phyloP scores from a whole-genome alignment of 106 monocot genomes.

The Dioscorea dumetorum region DNA sequence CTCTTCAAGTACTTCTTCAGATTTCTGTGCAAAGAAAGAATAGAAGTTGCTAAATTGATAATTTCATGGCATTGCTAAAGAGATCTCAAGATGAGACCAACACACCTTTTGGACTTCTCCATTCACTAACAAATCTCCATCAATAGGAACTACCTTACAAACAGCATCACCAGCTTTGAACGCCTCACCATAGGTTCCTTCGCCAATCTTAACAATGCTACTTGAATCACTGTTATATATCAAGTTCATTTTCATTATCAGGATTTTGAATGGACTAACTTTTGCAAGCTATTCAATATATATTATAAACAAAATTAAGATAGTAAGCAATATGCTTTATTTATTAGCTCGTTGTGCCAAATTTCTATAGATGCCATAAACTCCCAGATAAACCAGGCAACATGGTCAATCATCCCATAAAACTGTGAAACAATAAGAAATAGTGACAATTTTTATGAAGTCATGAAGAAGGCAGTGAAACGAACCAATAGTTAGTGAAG shows the following conservation, averaged over 20 bases:
- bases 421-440: too few relatives aligned
- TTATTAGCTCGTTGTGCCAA: too few relatives aligned
- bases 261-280: too few relatives aligned
- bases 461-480: background rate
- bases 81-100: too few relatives aligned
- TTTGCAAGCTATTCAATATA: too few relatives aligned
- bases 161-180: slow-evolving; percentile 78
- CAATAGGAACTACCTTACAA: slow-evolving; percentile 92
- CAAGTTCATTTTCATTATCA: background rate
- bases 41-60: background rate
- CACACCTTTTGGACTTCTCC: slow-evolving; percentile 90
- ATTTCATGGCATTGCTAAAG: too few relatives aligned
- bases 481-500: slow-evolving; percentile 69
- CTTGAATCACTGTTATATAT: slow-evolving; percentile 43
- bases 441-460: too few relatives aligned
- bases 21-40: slow-evolving; percentile 49
- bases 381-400: too few relatives aligned
- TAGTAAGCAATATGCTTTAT: too few relatives aligned
- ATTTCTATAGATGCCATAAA: too few relatives aligned
- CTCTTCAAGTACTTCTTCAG: slow-evolving; percentile 93
- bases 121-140: slow-evolving; percentile 78
- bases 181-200: slow-evolving; percentile 98
- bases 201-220: slow-evolving; percentile 70
- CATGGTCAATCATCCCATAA: too few relatives aligned
- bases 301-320: too few relatives aligned